Evolutionary conservation across 2,329 filamentous ascomycete genomes (phyloP).

Genomic region (Penicillium sp.): DNA sequence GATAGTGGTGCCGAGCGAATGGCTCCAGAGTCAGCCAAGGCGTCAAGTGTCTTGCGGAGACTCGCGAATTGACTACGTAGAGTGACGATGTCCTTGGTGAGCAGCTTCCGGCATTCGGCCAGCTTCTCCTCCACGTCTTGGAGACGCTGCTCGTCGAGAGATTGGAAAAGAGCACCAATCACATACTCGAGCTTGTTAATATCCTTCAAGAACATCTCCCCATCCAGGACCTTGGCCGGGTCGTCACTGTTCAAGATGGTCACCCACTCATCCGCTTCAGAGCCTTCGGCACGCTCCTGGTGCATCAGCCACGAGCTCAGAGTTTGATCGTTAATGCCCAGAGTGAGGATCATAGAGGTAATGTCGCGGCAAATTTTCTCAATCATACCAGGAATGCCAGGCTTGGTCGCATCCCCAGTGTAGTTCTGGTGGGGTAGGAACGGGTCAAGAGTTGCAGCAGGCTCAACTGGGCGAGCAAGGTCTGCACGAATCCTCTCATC

Average conservation of each 20-base stretch:
- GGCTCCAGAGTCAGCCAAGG: slow-evolving; percentile 68
- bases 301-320: slow-evolving; percentile 58
- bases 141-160: slow-evolving; percentile 68
- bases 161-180: slow-evolving; percentile 64
- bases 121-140: slow-evolving; percentile 69
- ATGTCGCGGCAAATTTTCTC: slow-evolving; percentile 54
- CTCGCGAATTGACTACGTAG: slow-evolving; percentile 77
- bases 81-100: slow-evolving; percentile 66
- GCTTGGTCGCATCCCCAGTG: slow-evolving; percentile 45
- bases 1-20: slow-evolving; percentile 73
- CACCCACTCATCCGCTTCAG: slow-evolving; percentile 53
- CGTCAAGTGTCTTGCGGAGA: slow-evolving; percentile 72
- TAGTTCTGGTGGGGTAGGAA: slow-evolving; percentile 53
- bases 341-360: slow-evolving; percentile 84
- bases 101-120: slow-evolving; percentile 65
- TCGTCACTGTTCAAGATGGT: slow-evolving; percentile 49
- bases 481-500: slow-evolving; percentile 50
- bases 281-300: slow-evolving; percentile 47
- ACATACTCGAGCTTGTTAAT: slow-evolving; percentile 68
- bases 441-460: slow-evolving; percentile 48
- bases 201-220: slow-evolving; percentile 74
- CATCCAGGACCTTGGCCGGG: slow-evolving; percentile 68
- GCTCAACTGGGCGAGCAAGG: slow-evolving; percentile 45
- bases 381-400: slow-evolving; percentile 52
- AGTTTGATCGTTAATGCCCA: slow-evolving; percentile 81